phyloP scores from a whole-genome alignment of 371 early-diverging fungal species.

The Quaeritorhiza haematococci region DNA sequence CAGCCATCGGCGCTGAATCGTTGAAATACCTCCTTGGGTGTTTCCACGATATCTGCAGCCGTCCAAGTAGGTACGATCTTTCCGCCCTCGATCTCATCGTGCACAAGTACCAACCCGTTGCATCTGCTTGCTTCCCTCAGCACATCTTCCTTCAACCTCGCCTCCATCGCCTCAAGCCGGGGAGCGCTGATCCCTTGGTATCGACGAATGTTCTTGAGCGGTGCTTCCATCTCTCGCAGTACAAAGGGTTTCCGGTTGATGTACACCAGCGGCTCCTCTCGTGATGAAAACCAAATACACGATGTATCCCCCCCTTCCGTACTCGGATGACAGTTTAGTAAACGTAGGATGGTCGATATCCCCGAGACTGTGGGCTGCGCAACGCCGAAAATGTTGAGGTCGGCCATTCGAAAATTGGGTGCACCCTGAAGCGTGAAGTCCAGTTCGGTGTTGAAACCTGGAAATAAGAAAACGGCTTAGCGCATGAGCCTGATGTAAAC shows the following conservation, averaged over 20 bases:
- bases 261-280: conserved; percentile 65
- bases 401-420: conserved; percentile 65
- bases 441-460: conserved; percentile 52
- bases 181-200: conserved; percentile 61
- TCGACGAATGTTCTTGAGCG: conserved; percentile 60
- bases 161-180: conserved; percentile 67
- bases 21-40: conserved; percentile 60
- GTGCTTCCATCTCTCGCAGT: conserved; percentile 55
- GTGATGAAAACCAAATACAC: conserved; percentile 57
- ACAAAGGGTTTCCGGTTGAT: conserved; percentile 67
- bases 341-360: conserved; percentile 55
- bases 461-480: not conserved
- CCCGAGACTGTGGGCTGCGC: conserved; percentile 68
- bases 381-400: conserved; percentile 61
- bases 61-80: conserved; percentile 60
- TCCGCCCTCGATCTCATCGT: conserved; percentile 63
- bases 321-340: conserved; percentile 41
- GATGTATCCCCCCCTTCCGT: not conserved
- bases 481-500: no score
- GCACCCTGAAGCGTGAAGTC: conserved; percentile 66
- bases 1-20: conserved; percentile 40
- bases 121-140: conserved; percentile 48
- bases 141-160: conserved; percentile 63
- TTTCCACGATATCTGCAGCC: conserved; percentile 57
- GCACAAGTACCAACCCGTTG: conserved; percentile 59